A percentile compares a stretch with the other conserved stretches of the same genome.
These are phyloP conservation scores for Babesia ovata DNA, from an alignment of 169 alveolate species.

Conservation along the genomic window DNA sequence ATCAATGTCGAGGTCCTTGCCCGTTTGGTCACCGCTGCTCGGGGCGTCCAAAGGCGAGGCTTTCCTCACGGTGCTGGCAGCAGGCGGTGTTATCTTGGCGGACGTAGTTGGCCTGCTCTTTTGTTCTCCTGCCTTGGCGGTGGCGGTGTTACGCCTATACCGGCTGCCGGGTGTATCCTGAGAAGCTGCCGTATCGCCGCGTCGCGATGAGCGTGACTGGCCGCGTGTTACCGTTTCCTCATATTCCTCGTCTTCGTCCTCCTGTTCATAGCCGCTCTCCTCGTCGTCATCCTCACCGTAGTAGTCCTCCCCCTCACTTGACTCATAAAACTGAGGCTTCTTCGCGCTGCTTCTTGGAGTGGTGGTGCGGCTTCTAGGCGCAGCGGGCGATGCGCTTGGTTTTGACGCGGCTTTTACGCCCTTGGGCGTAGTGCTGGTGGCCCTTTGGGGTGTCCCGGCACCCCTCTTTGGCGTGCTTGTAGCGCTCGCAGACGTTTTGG, in stretches of 20 bases:
- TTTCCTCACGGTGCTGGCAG: too few species aligned
- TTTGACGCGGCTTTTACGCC: neutral
- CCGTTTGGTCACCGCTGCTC: too few species aligned
- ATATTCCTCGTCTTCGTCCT: constrained; percentile 15
- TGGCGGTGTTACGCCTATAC: neutral
- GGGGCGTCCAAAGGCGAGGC: too few species aligned
- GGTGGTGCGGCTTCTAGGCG: neutral
- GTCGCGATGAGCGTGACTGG: neutral
- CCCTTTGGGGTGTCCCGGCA: neutral
- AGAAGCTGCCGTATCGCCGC: neutral
- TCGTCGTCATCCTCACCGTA: constrained; percentile 21
- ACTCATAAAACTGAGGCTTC: constrained; percentile 3
- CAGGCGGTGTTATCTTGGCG: too few species aligned
- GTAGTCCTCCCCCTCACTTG: constrained; percentile 37
- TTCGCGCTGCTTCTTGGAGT: constrained; percentile 23
- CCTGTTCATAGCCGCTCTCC: constrained; percentile 5
- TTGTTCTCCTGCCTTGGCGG: neutral
- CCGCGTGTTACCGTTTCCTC: neutral
- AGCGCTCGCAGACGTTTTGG: neutral
- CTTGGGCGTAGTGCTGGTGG: neutral
- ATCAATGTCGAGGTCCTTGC: too few species aligned
- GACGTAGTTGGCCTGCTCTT: neutral
- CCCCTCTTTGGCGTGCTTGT: neutral
- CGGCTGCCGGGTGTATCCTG: neutral
- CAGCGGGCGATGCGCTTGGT: constrained; percentile 12